A percentile compares a stretch with the other conserved stretches of the same genome.
Evolutionary conservation across 495 filamentous ascomycete genomes (phyloP).

Genomic region (Hypomontagnella submonticulosa): DNA sequence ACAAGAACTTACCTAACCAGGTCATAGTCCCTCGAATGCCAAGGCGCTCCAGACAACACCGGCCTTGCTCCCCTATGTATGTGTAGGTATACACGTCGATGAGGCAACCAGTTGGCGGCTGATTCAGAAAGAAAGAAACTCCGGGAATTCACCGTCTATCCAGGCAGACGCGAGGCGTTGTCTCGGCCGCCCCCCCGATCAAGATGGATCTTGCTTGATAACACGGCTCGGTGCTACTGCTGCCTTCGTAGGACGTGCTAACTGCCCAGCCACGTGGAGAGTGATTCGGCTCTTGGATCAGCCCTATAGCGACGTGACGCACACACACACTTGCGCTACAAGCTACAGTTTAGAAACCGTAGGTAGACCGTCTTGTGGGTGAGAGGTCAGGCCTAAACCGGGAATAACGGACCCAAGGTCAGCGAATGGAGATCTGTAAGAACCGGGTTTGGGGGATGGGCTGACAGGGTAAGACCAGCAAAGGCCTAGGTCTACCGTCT

Average conservation of each 20-base stretch:
- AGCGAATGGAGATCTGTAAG: slow-evolving; percentile 23
- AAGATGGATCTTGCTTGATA: slow-evolving; percentile 24
- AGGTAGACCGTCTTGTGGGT: slow-evolving; percentile 23
- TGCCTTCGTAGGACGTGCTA: slow-evolving; percentile 10
- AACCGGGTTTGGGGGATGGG: slow-evolving; percentile 22
- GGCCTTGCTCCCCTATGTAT: slow-evolving; percentile 19
- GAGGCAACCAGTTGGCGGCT: slow-evolving; percentile 22
- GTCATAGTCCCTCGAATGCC: slow-evolving; percentile 33
- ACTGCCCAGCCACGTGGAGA: slow-evolving; percentile 38
- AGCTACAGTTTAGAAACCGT: slow-evolving; percentile 30
- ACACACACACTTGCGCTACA: slow-evolving; percentile 30
- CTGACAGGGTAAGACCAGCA: slow-evolving; percentile 30
- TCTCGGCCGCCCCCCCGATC: slow-evolving; percentile 11
- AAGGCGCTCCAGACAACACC: slow-evolving; percentile 10
- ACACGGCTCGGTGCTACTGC: slow-evolving; percentile 1
- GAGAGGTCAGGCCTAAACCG: slow-evolving; percentile 30
- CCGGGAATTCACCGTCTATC: slow-evolving; percentile 3
- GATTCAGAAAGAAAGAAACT: slow-evolving; percentile 1
- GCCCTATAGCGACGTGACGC: slow-evolving; percentile 33
- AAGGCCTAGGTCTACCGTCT: slow-evolving; percentile 22
- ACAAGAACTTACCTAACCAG: slow-evolving; percentile 37
- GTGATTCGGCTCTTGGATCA: slow-evolving; percentile 24
- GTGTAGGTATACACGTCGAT: slow-evolving; percentile 23
- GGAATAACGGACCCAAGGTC: slow-evolving; percentile 27
- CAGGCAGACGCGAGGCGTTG: slow-evolving; percentile 17